These are phyloP conservation scores for Graphilbum ipis-grandicollis DNA, from an alignment of 2,329 filamentous ascomycete species.

Conservation along the genomic window DNA sequence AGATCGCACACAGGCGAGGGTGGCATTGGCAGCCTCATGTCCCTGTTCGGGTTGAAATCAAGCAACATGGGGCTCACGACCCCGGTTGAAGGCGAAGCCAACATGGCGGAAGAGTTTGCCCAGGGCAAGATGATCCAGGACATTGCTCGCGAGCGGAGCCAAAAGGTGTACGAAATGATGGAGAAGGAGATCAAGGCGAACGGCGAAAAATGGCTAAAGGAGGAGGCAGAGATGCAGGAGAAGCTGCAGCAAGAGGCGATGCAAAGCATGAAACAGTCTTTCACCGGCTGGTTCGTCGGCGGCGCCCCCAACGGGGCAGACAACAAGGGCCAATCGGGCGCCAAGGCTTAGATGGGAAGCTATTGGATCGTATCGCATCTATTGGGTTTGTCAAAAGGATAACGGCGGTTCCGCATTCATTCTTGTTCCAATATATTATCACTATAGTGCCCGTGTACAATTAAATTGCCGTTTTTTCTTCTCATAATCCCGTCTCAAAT, in stretches of 20 bases:
- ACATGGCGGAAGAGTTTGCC: conserved; percentile 57
- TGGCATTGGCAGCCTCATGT: conserved; percentile 51
- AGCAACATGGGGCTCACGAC: conserved; percentile 45
- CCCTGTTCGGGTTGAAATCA: conserved; percentile 62
- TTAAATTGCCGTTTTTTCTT: too few relatives aligned
- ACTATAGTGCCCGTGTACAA: too few relatives aligned
- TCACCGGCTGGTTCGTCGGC: conserved; percentile 37
- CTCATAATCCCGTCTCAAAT: too few relatives aligned
- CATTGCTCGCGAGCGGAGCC: conserved; percentile 78
- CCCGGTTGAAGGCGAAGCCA: conserved; percentile 47
- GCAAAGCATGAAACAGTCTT: conserved; percentile 75
- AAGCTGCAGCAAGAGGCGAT: conserved; percentile 80
- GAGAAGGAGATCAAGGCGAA: conserved; percentile 87
- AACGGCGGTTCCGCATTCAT: too few relatives aligned
- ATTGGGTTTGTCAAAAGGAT: too few relatives aligned
- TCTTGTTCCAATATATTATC: too few relatives aligned
- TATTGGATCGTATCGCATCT: too few relatives aligned
- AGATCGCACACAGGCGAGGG: conserved; percentile 29
- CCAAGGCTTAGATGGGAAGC: too few relatives aligned
- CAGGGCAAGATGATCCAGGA: conserved; percentile 97
- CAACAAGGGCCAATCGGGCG: neutral
- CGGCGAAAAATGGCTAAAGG: conserved; percentile 88
- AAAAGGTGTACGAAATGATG: conserved; percentile 74
- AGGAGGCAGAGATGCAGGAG: conserved; percentile 78
- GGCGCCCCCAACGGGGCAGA: neutral